Percentiles rank a stretch among this genome's conserved stretches.
phyloP scores from a whole-genome alignment of 2,329 filamentous ascomycete species.

The Talaromyces sp. region DNA sequence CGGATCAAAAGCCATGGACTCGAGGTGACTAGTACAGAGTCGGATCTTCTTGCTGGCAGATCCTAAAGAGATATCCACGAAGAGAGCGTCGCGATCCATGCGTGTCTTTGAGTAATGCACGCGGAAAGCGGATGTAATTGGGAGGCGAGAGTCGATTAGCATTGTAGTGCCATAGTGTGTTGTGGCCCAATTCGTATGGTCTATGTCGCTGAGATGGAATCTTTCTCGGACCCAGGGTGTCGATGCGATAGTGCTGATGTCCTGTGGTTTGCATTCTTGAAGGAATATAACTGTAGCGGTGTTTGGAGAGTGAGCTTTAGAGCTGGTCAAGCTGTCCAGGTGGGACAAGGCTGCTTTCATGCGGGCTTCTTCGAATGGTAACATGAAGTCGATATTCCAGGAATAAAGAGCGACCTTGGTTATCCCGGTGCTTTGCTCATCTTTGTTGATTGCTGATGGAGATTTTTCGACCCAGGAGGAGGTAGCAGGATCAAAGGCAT shows the following conservation, averaged over 20 bases:
- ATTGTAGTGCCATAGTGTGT: too few relatives aligned
- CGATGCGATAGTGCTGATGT: too few relatives aligned
- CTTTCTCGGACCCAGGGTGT: too few relatives aligned
- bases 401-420: background rate
- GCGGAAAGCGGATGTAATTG: background rate
- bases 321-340: background rate
- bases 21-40: background rate
- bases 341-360: background rate
- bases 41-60: background rate
- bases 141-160: too few relatives aligned
- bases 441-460: too few relatives aligned
- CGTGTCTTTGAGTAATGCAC: background rate
- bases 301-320: background rate
- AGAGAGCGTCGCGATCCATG: background rate
- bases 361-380: background rate
- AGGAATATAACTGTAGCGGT: too few relatives aligned
- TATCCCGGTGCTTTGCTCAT: background rate
- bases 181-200: too few relatives aligned
- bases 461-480: too few relatives aligned
- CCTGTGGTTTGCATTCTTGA: too few relatives aligned
- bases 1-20: background rate
- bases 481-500: too few relatives aligned
- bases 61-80: background rate
- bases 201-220: too few relatives aligned
- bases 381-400: background rate